phyloP scores from a whole-genome alignment of 2,329 filamentous ascomycete species.

The Penicillium griseofulvum region DNA sequence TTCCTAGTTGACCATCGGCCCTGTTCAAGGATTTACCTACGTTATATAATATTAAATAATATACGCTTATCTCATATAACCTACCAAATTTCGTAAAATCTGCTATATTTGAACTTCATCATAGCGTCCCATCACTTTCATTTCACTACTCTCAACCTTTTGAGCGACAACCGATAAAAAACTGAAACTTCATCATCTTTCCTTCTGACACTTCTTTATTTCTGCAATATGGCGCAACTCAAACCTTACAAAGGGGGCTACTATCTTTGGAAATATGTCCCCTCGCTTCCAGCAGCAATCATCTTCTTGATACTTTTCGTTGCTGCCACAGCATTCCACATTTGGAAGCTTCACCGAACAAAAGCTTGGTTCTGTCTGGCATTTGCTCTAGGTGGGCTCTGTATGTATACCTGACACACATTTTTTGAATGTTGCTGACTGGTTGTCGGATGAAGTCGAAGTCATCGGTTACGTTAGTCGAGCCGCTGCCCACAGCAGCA shows the following conservation, averaged over 20 bases:
- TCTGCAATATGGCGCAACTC: background rate
- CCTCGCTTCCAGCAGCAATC: conserved; percentile 9
- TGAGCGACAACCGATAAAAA: background rate
- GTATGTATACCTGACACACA: background rate
- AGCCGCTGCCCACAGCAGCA: conserved; percentile 19
- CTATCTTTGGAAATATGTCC: conserved; percentile 9
- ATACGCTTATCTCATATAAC: background rate
- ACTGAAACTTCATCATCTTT: background rate
- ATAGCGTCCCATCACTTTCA: background rate
- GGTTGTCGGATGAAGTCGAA: conserved; percentile 33
- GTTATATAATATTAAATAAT: background rate
- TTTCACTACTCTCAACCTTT: background rate
- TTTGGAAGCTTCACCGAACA: conserved; percentile 9
- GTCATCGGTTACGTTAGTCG: conserved; percentile 27
- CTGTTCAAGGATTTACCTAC: background rate
- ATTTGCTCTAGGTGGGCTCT: conserved; percentile 9
- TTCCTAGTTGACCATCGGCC: background rate
- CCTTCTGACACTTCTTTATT: no score
- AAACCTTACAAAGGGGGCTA: background rate
- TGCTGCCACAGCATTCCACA: conserved; percentile 6
- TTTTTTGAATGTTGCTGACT: background rate
- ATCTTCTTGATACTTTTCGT: conserved; percentile 13
- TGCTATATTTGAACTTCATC: background rate
- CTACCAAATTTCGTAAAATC: background rate
- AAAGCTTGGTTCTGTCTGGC: conserved; percentile 11